Evolutionary conservation across 345 rosid species (phyloP).

Genomic region (Lumnitzera littorea): DNA sequence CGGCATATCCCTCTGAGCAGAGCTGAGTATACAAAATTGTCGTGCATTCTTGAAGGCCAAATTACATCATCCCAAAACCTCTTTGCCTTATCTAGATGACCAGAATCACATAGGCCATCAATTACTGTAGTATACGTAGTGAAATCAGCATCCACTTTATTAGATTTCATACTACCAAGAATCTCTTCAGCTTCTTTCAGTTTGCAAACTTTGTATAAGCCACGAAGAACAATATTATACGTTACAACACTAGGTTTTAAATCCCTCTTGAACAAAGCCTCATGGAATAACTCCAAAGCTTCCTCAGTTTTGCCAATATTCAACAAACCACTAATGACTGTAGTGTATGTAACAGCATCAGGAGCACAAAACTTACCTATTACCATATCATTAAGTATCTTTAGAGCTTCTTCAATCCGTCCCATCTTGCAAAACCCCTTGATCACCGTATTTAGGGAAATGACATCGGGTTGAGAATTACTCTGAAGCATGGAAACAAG

Average conservation of each 20-base stretch:
- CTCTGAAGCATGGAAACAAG: slow-evolving; percentile 74
- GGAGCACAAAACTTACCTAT: slow-evolving; percentile 68
- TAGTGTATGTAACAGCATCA: slow-evolving; percentile 66
- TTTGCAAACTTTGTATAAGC: slow-evolving; percentile 43
- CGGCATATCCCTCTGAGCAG: slow-evolving; percentile 69
- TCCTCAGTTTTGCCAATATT: slow-evolving; percentile 48
- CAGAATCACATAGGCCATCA: slow-evolving; percentile 44
- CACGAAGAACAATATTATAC: slow-evolving; percentile 60
- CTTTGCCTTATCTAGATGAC: slow-evolving; percentile 51
- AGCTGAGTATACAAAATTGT: slow-evolving; percentile 66
- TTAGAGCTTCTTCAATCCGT: slow-evolving; percentile 61
- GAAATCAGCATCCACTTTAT: slow-evolving; percentile 37
- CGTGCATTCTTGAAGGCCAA: slow-evolving; percentile 77
- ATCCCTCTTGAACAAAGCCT: slow-evolving; percentile 42
- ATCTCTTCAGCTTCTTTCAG: slow-evolving; percentile 48
- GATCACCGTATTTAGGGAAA: slow-evolving; percentile 68
- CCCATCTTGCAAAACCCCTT: slow-evolving; percentile 80
- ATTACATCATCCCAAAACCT: slow-evolving; percentile 70
- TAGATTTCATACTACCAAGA: slow-evolving; percentile 39
- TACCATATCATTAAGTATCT: slow-evolving; percentile 66
- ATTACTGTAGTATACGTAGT: slow-evolving; percentile 50
- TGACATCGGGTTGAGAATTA: slow-evolving; percentile 61
- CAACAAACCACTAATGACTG: slow-evolving; percentile 54
- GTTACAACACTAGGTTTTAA: slow-evolving; percentile 54
- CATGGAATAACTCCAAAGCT: slow-evolving; percentile 42